Conservation (phyloP, 106 monocot genomes). For the Apostasia ramifera region DNA sequence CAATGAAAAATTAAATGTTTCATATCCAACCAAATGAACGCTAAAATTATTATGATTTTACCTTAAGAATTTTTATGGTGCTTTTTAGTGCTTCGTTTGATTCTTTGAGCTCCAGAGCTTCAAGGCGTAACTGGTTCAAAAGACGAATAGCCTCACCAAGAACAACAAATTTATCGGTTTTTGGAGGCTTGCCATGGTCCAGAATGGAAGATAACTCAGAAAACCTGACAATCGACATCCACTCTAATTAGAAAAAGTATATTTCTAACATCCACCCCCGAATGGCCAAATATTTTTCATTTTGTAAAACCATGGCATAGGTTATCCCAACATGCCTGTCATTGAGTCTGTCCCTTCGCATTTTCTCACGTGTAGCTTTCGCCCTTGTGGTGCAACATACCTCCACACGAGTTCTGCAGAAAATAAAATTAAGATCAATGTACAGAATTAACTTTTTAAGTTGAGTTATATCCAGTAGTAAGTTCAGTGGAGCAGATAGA, state of each 20-base stretch:
- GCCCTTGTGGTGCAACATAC: slow-evolving; percentile 37
- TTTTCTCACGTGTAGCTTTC: slow-evolving; percentile 60
- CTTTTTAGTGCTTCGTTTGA: slow-evolving; percentile 51
- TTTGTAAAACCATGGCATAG: background rate
- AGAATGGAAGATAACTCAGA: slow-evolving; percentile 49
- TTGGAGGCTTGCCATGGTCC: slow-evolving; percentile 57
- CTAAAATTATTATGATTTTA: background rate
- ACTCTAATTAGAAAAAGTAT: background rate
- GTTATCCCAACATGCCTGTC: slow-evolving; percentile 25
- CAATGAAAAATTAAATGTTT: too few relatives aligned
- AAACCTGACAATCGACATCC: slow-evolving; percentile 30
- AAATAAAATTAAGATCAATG: background rate
- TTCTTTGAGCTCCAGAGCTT: slow-evolving; percentile 50
- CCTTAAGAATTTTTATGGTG: slow-evolving; percentile 60
- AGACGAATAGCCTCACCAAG: slow-evolving; percentile 43
- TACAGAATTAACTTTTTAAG: too few relatives aligned
- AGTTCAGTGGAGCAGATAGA: too few relatives aligned
- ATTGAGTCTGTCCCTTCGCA: slow-evolving; percentile 56
- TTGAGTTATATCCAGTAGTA: too few relatives aligned
- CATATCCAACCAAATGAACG: too few relatives aligned
- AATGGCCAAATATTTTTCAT: background rate
- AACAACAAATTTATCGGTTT: slow-evolving; percentile 49
- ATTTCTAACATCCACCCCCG: background rate
- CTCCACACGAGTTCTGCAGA: slow-evolving; percentile 30
- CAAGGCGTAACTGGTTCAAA: slow-evolving; percentile 43